Base-by-base conservation (phyloP, 1,284 basidiomycete species). In the Ustilago nuda region DNA sequence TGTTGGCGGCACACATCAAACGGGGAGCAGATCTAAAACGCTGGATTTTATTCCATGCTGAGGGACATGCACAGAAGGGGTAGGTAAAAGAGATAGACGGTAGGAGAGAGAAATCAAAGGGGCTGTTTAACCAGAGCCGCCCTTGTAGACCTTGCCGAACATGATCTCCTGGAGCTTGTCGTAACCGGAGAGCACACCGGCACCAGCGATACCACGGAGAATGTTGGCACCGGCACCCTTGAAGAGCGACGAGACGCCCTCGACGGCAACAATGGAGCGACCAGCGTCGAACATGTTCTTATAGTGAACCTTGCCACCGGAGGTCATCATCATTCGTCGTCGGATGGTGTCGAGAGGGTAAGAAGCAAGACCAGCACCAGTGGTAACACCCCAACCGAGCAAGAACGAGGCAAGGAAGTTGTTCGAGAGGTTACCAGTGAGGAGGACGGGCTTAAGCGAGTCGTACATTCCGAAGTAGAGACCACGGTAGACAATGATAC, bases 121-220 rank as follows among this genome's bases (percentile, higher is more conserved):
- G 30, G 27, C 65, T 62, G 65, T 62, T 76, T 76, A 76, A 68
- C 73, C 73, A 59, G 73, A 76, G 48, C 73, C 73, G 67, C 73
- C 73, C 78, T 82, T 82, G 83, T 84, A 84, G 71, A 84, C 83
- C 82, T 86, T 86, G 78, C 86, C 86, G 85, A 87, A 86, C 77
- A 87, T 77, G 79, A 87, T 66, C 82, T 87, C 84, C 88, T 96
- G 94, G 87, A 95, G 91, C 89, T 95, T 93, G 91, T 96, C 84
- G 84, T 85, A 85, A 68, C 95, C 89, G 48, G 94, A 94, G 85
- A 97, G 88, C 79, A 96, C 95, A 94, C 94, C 94, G 88, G 95
- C 94, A 89, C 94, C 95, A 85, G 94, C 95, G 86, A 96, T 93
- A 91, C 95, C 94, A 92, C 94, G 94, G 85, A 97, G 93, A 82